phyloP scores from a whole-genome alignment of 768 basidiomycete genomes.

The Agaricus blazei region DNA sequence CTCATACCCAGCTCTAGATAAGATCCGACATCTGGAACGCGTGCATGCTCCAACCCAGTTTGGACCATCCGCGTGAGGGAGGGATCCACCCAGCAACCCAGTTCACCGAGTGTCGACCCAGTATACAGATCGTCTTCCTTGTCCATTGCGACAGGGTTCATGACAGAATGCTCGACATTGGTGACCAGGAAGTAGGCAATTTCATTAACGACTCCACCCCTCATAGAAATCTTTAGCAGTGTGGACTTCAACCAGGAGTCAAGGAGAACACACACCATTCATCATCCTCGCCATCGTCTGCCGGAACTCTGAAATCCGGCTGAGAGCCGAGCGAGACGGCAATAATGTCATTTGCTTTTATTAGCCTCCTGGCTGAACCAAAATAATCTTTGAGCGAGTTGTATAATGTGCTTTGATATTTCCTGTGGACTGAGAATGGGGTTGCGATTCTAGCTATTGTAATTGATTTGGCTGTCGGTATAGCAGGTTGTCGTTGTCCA shows the following conservation, averaged over 20 bases:
- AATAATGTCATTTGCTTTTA: slow-evolving; percentile 74
- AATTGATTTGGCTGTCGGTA: slow-evolving; percentile 66
- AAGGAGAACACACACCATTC: slow-evolving; percentile 18
- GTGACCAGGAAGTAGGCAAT: slow-evolving; percentile 77
- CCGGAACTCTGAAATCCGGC: slow-evolving; percentile 18
- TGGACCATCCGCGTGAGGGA: slow-evolving; percentile 71
- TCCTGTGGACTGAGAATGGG: slow-evolving; percentile 58
- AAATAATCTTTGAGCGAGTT: slow-evolving; percentile 63
- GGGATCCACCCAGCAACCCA: slow-evolving; percentile 85
- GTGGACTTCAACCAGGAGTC: not conserved
- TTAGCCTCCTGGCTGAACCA: slow-evolving; percentile 41
- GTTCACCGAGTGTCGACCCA: slow-evolving; percentile 55
- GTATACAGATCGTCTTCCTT: slow-evolving; percentile 40
- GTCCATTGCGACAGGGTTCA: slow-evolving; percentile 26
- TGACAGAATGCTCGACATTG: slow-evolving; percentile 62
- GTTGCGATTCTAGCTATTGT: slow-evolving; percentile 82
- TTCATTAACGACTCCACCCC: slow-evolving; percentile 19
- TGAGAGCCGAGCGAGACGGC: slow-evolving; percentile 60
- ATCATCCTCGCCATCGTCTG: slow-evolving; percentile 18
- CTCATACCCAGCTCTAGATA: slow-evolving; percentile 49
- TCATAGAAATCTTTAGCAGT: not conserved
- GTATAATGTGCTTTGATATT: slow-evolving; percentile 59
- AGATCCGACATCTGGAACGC: slow-evolving; percentile 46
- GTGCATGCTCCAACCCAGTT: slow-evolving; percentile 67
- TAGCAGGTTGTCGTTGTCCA: slow-evolving; percentile 47